Conservation (phyloP, 176 grass and related monocot genomes). For the Bonia amplexicaulis region DNA sequence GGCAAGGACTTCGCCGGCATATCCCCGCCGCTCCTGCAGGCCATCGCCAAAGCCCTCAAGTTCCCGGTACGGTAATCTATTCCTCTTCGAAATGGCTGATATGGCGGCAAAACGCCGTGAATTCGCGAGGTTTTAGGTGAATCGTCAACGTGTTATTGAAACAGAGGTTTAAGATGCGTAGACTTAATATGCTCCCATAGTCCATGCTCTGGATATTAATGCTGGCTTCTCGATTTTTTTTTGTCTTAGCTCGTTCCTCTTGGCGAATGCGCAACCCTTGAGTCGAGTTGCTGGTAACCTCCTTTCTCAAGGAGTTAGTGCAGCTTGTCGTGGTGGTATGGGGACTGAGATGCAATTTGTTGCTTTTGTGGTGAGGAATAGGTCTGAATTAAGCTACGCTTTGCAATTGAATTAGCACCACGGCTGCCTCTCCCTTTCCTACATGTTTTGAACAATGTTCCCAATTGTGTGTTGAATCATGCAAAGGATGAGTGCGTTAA, state of each 20-base stretch:
- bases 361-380: not conserved
- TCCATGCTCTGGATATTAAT: not conserved
- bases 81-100: not conserved
- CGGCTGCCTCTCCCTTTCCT: not conserved
- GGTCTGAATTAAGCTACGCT: not conserved
- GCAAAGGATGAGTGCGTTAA: not conserved
- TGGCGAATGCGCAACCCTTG: not conserved
- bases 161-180: not conserved
- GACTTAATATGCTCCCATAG: not conserved
- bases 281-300: not conserved
- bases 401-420: not conserved
- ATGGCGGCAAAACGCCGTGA: not conserved
- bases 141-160: not conserved
- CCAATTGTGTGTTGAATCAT: not conserved
- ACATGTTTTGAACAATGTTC: not conserved
- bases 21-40: conserved; percentile 74
- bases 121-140: not conserved
- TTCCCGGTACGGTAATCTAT: conserved; percentile 52
- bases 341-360: not conserved
- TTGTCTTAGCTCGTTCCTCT: not conserved
- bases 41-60: conserved; percentile 84
- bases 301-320: not conserved
- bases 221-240: no score
- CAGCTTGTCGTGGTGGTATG: not conserved
- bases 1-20: conserved; percentile 78